Conservation (phyloP, 2,329 filamentous ascomycete genomes). For the Pezicula rhizophila region DNA sequence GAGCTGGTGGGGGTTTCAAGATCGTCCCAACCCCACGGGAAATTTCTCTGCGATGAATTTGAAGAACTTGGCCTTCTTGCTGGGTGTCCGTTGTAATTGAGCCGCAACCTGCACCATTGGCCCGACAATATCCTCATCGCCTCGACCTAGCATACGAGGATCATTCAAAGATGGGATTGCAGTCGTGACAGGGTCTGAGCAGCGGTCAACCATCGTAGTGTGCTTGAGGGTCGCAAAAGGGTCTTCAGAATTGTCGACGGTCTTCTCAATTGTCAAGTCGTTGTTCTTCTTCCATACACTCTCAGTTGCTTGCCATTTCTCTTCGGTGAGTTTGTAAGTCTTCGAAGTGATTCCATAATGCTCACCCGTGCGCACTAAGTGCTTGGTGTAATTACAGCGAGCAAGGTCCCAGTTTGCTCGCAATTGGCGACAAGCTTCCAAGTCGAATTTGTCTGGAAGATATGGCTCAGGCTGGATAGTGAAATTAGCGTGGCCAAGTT, state of each 20-base stretch:
- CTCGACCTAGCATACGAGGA: conserved; percentile 61
- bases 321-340: conserved; percentile 77
- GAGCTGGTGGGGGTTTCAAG: conserved; percentile 6
- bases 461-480: conserved; percentile 81
- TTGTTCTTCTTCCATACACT: conserved; percentile 66
- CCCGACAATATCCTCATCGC: conserved; percentile 88
- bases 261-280: conserved; percentile 54
- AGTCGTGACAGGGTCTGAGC: conserved; percentile 43
- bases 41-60: conserved; percentile 29
- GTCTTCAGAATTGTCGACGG: conserved; percentile 34
- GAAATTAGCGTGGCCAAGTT: conserved; percentile 89
- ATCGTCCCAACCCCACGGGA: conserved; percentile 22
- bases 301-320: conserved; percentile 83
- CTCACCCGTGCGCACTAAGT: conserved; percentile 79
- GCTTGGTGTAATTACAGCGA: conserved; percentile 80
- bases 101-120: conserved; percentile 57
- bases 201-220: conserved; percentile 38
- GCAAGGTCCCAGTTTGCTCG: conserved; percentile 78
- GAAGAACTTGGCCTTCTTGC: conserved; percentile 26
- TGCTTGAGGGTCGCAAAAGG: conserved; percentile 36
- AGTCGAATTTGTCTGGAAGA: conserved; percentile 53
- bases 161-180: conserved; percentile 65
- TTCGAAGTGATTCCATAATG: conserved; percentile 88
- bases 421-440: conserved; percentile 52
- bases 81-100: conserved; percentile 23